Evolutionary conservation across 495 filamentous ascomycete genomes (phyloP).

Genomic region (Aspergillus ostianus): DNA sequence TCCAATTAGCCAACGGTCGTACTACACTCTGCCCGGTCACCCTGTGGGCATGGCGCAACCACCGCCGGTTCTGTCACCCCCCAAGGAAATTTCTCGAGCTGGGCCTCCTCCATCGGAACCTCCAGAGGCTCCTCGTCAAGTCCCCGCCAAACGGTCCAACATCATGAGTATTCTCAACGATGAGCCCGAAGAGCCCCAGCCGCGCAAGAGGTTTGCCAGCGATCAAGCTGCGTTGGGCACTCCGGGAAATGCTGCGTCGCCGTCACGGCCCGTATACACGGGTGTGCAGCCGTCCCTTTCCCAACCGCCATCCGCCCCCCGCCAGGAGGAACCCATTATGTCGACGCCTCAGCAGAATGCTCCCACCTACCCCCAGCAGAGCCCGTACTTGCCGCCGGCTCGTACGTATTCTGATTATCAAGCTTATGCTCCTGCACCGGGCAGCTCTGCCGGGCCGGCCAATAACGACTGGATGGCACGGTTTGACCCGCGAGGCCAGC

Average conservation of each 20-base stretch:
- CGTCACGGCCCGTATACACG: conserved; percentile 27
- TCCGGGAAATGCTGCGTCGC: conserved; percentile 21
- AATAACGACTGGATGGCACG: conserved; percentile 49
- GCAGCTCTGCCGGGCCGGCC: conserved; percentile 26
- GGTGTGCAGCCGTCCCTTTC: conserved; percentile 16
- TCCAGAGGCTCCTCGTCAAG: conserved; percentile 45
- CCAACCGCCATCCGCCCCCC: conserved; percentile 17
- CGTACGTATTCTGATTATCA: conserved; percentile 39
- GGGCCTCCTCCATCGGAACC: conserved; percentile 38
- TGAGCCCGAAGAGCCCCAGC: conserved; percentile 55
- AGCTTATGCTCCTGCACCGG: conserved; percentile 27
- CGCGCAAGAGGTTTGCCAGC: conserved; percentile 48
- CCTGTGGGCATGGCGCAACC: conserved; percentile 30
- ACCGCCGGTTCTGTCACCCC: conserved; percentile 38
- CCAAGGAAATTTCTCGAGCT: conserved; percentile 39
- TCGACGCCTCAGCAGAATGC: conserved; percentile 21
- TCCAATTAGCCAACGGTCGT: conserved; percentile 34
- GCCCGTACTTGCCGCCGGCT: conserved; percentile 30
- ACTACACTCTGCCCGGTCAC: conserved; percentile 28
- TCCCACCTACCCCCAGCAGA: conserved; percentile 28
- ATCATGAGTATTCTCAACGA: conserved; percentile 61
- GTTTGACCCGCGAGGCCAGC: conserved; percentile 44
- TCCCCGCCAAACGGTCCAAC: conserved; percentile 56
- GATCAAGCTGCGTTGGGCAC: conserved; percentile 31
- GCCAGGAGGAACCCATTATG: conserved; percentile 27